phyloP scores from a whole-genome alignment of 257 asterid species.

The Salvia rosmarinus region DNA sequence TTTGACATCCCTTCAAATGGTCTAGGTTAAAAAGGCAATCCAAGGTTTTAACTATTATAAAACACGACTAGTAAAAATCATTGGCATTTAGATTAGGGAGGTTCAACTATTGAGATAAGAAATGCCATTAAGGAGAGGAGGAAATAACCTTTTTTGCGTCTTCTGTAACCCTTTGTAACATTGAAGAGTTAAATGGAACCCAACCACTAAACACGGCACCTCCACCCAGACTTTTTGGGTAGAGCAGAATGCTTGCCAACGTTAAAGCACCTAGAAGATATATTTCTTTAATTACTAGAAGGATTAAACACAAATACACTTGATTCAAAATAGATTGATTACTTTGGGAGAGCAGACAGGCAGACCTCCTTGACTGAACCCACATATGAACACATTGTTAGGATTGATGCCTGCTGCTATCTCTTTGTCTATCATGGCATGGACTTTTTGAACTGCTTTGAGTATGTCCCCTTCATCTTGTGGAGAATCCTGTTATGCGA shows the following conservation, averaged over 20 bases:
- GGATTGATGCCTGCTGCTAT: constrained; percentile 79
- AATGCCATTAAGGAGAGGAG: background rate
- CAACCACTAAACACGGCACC: constrained; percentile 98
- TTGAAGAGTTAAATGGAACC: constrained; percentile 83
- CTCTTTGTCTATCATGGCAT: constrained; percentile 81
- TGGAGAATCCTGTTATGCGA: constrained; percentile 68
- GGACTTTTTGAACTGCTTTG: constrained; percentile 82
- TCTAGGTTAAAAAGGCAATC: background rate
- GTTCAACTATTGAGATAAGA: background rate
- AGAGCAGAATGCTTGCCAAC: constrained; percentile 84
- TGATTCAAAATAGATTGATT: background rate
- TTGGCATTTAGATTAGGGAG: constrained; percentile 8
- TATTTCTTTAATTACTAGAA: constrained; percentile 19
- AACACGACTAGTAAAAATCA: background rate
- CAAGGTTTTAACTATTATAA: background rate
- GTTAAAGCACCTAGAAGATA: constrained; percentile 77
- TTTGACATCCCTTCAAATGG: background rate
- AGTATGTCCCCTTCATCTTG: constrained; percentile 69
- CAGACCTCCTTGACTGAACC: constrained; percentile 98
- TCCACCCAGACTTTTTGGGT: constrained; percentile 92
- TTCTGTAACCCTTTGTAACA: constrained; percentile 61
- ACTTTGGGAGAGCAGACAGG: constrained; percentile 14
- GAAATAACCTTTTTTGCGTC: constrained; percentile 73
- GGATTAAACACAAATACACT: constrained; percentile 6
- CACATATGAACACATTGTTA: constrained; percentile 74